Conservation (phyloP, 2,329 filamentous ascomycete species). For the Dryadomyces quercus-mongolicae region DNA sequence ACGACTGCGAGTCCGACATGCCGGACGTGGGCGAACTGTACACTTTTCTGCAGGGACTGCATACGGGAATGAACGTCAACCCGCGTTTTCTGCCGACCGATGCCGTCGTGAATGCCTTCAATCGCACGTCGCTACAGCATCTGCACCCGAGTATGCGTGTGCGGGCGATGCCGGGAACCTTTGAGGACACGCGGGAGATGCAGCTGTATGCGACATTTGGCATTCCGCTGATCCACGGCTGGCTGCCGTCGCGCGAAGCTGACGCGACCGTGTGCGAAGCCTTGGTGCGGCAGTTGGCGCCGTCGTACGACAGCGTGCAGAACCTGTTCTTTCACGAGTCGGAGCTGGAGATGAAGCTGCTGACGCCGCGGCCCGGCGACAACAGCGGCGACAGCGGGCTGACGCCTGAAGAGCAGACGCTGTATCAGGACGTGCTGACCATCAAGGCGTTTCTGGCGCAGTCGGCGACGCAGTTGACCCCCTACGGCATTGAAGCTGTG, state of each 20-base stretch:
- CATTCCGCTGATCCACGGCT: constrained; percentile 84
- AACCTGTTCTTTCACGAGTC: constrained; percentile 81
- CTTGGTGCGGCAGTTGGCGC: constrained; percentile 57
- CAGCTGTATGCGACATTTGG: constrained; percentile 81
- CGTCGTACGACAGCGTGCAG: constrained; percentile 82
- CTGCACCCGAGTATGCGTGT: constrained; percentile 37
- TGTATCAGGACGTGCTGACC: constrained; percentile 70
- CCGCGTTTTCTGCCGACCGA: constrained; percentile 63
- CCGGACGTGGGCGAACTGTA: constrained; percentile 86
- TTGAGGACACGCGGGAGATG: constrained; percentile 82
- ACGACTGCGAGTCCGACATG: constrained; percentile 24
- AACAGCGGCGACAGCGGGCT: constrained; percentile 33
- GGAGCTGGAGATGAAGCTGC: constrained; percentile 70
- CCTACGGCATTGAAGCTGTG: constrained; percentile 67
- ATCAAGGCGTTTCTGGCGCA: constrained; percentile 73
- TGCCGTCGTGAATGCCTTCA: constrained; percentile 32
- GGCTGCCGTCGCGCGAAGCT: constrained; percentile 54
- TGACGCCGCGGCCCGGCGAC: constrained; percentile 38
- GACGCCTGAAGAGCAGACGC: constrained; percentile 59
- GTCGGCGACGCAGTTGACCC: constrained; percentile 79
- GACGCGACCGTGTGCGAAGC: constrained; percentile 56
- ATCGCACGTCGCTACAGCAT: constrained; percentile 40
- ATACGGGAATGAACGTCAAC: constrained; percentile 98
- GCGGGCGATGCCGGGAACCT: constrained; percentile 52
- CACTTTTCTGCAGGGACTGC: constrained; percentile 72